Percentiles rank a stretch among this genome's conserved stretches.
Evolutionary conservation across 352 stramenopile genomes (phyloP).

Genomic region (Phytophthora constricta): DNA sequence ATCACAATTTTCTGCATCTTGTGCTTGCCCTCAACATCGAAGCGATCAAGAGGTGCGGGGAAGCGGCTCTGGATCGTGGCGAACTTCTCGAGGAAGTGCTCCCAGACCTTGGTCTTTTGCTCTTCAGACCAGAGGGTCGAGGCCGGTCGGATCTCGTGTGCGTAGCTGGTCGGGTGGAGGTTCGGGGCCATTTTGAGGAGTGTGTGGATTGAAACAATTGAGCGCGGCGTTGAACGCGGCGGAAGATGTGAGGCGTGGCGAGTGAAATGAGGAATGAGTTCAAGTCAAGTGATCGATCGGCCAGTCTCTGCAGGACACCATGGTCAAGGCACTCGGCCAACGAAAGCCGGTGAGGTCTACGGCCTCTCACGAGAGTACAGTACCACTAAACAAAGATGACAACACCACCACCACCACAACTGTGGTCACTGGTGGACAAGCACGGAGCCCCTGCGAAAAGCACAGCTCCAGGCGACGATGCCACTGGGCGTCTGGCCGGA

Average conservation of each 20-base stretch:
- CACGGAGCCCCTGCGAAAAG: too few species aligned
- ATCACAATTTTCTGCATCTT: slow-evolving; percentile 17
- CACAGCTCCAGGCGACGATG: too few species aligned
- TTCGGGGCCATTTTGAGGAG: neutral
- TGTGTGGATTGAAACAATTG: neutral
- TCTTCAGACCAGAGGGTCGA: neutral
- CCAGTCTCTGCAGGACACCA: neutral
- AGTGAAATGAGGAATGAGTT: neutral
- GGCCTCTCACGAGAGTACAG: too few species aligned
- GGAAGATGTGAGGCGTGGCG: neutral
- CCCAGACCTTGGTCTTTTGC: slow-evolving; percentile 1
- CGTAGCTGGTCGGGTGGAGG: neutral
- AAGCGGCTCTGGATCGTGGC: slow-evolving; percentile 28
- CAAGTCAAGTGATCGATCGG: neutral
- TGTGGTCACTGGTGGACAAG: too few species aligned
- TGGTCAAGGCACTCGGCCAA: too few species aligned
- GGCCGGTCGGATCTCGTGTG: neutral
- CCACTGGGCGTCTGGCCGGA: too few species aligned
- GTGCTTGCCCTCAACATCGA: slow-evolving; percentile 15
- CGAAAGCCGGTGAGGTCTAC: too few species aligned
- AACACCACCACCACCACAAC: too few species aligned
- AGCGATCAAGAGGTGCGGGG: slow-evolving; percentile 7
- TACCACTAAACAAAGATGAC: too few species aligned
- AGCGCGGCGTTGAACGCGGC: too few species aligned
- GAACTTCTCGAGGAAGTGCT: slow-evolving; percentile 20